phyloP scores from a whole-genome alignment of 176 grass and related monocot genomes.

The Chloris gayana region DNA sequence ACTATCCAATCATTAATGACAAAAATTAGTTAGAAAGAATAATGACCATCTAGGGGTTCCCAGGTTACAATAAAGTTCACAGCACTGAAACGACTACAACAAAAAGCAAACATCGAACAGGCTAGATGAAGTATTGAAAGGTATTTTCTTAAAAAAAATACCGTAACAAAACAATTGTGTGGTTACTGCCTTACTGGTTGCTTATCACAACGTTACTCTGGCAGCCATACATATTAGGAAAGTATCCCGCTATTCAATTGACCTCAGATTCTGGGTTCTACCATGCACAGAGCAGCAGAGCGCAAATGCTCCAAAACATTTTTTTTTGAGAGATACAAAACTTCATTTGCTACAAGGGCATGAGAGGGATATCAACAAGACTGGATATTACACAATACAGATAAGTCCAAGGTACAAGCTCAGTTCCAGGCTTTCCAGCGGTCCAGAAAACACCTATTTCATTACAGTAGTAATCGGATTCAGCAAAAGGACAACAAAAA shows the following conservation, averaged over 20 bases:
- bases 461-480: conserved; percentile 19
- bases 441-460: conserved; percentile 16
- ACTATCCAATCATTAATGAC: too few species aligned
- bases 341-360: conserved; percentile 1
- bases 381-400: conserved; percentile 21
- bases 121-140: too few species aligned
- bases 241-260: not conserved
- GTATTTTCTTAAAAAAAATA: too few species aligned
- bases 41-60: too few species aligned
- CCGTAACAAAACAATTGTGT: too few species aligned
- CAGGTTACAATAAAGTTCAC: too few species aligned
- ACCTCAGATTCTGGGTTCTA: not conserved
- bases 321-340: not conserved
- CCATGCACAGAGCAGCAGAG: too few species aligned
- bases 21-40: too few species aligned
- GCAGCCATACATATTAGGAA: not conserved
- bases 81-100: too few species aligned
- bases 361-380: conserved; percentile 9
- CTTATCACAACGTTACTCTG: not conserved
- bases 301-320: not conserved
- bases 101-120: too few species aligned
- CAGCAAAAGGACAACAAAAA: not conserved
- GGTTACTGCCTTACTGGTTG: too few species aligned
- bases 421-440: not conserved
- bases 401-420: conserved; percentile 3